A percentile compares a stretch with the other conserved stretches of the same genome.
phyloP scores from a whole-genome alignment of 2,329 filamentous ascomycete species.

The Purpureocillium takamizusanense region DNA sequence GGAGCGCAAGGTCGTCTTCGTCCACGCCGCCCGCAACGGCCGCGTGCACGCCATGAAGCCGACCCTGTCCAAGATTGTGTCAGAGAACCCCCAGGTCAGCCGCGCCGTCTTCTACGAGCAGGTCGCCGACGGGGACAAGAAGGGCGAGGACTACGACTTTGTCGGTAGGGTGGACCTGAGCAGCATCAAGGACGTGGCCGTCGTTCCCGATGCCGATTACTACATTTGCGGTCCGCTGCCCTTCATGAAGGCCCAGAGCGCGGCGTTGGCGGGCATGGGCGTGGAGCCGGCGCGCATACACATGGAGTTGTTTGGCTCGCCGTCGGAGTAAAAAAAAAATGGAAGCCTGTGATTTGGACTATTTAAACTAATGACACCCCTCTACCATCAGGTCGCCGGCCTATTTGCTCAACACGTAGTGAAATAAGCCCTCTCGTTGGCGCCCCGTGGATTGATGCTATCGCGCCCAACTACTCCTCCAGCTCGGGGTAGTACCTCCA shows the following conservation, averaged over 20 bases:
- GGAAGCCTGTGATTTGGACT: too few species aligned
- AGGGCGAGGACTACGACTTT: constrained; percentile 22
- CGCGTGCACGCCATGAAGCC: constrained; percentile 12
- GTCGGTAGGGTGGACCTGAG: constrained; percentile 32
- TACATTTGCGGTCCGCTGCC: constrained; percentile 38
- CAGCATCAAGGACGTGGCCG: constrained; percentile 25
- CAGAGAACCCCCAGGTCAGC: constrained; percentile 5
- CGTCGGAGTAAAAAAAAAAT: constrained; percentile 1
- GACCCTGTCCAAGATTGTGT: background rate
- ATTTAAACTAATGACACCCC: too few species aligned
- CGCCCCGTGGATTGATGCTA: too few species aligned
- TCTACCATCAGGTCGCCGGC: too few species aligned
- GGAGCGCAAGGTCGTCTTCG: constrained; percentile 37
- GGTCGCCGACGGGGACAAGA: constrained; percentile 26
- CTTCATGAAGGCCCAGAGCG: constrained; percentile 27
- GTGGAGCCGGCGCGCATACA: background rate
- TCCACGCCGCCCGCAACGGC: constrained; percentile 33
- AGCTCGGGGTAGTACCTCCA: constrained; percentile 68
- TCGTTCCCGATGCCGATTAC: constrained; percentile 34
- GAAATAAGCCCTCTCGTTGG: too few species aligned
- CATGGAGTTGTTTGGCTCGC: constrained; percentile 3
- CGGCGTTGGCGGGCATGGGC: constrained; percentile 1
- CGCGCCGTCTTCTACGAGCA: constrained; percentile 35
- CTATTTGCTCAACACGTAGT: too few species aligned
- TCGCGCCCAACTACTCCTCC: constrained; percentile 33